Evolutionary conservation across 345 rosid genomes (phyloP).

Genomic region (Rubroshorea leprosula): DNA sequence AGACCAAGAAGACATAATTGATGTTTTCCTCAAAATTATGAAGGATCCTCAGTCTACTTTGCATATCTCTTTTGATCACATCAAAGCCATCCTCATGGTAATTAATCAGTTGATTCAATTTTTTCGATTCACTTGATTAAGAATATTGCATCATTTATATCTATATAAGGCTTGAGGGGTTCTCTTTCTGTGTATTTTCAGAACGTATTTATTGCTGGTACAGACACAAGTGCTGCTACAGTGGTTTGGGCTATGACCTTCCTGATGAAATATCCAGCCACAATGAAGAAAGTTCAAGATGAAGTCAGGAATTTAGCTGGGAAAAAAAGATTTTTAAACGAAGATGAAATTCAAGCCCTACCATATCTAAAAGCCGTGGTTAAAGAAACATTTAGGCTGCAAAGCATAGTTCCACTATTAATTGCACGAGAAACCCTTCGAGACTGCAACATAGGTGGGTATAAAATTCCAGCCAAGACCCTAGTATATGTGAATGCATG

Average conservation of each 20-base stretch:
- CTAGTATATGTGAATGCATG: slow-evolving; percentile 24
- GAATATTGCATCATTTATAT: not conserved
- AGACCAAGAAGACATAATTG: slow-evolving; percentile 22
- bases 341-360: slow-evolving; percentile 23
- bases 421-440: slow-evolving; percentile 24
- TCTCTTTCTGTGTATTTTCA: slow-evolving; percentile 1
- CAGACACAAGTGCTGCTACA: slow-evolving; percentile 21
- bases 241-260: slow-evolving; percentile 33
- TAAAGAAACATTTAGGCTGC: slow-evolving; percentile 32
- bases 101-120: not conserved
- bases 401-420: slow-evolving; percentile 19
- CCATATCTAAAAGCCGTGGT: slow-evolving; percentile 37
- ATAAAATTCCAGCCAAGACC: slow-evolving; percentile 25
- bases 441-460: slow-evolving; percentile 20
- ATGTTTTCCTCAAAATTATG: slow-evolving; percentile 19
- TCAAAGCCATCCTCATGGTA: slow-evolving; percentile 39
- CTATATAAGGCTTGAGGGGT: not conserved
- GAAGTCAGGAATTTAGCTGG: slow-evolving; percentile 21
- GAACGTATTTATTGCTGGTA: slow-evolving; percentile 32
- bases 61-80: slow-evolving; percentile 24
- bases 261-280: slow-evolving; percentile 25
- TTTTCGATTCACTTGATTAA: not conserved
- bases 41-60: slow-evolving; percentile 12
- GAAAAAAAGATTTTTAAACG: slow-evolving; percentile 22
- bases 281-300: slow-evolving; percentile 28